These are phyloP conservation scores for Aspergillus incahuasiensis DNA, from an alignment of 495 filamentous ascomycete species.

Conservation along the genomic window DNA sequence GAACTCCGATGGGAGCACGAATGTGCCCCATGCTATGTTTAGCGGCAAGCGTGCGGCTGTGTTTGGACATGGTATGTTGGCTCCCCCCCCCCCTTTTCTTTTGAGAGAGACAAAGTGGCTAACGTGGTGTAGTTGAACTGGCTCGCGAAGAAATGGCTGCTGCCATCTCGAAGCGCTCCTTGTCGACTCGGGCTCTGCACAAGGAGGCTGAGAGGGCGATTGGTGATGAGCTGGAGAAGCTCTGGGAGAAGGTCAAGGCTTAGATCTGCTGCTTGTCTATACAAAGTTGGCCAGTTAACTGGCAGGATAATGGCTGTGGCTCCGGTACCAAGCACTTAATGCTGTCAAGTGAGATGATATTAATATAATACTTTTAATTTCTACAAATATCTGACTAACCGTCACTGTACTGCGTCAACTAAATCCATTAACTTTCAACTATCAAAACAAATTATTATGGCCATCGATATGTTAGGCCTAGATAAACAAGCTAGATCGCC, in stretches of 20 bases:
- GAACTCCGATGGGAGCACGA: constrained; percentile 53
- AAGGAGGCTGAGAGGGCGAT: constrained; percentile 29
- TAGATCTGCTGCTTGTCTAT: background rate
- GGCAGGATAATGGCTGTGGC: background rate
- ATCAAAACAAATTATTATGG: background rate
- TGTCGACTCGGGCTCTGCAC: constrained; percentile 23
- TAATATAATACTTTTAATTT: background rate
- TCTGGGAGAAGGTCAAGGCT: constrained; percentile 19
- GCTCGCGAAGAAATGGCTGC: constrained; percentile 33
- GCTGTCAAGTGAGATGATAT: background rate
- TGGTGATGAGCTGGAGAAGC: constrained; percentile 29
- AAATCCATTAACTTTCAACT: background rate
- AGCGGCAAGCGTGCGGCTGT: constrained; percentile 54
- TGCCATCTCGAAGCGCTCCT: constrained; percentile 28
- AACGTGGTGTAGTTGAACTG: constrained; percentile 27
- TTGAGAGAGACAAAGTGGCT: background rate
- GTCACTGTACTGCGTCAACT: background rate
- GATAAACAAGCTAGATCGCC: background rate
- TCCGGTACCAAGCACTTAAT: background rate
- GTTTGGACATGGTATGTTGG: constrained; percentile 49
- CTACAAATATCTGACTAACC: background rate
- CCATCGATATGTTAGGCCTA: background rate
- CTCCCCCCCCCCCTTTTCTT: background rate
- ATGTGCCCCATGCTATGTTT: constrained; percentile 58
- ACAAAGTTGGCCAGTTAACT: background rate